Evolutionary conservation across 192 early-diverging fungal genomes (phyloP).

Genomic region (Radiomyces spectabilis): DNA sequence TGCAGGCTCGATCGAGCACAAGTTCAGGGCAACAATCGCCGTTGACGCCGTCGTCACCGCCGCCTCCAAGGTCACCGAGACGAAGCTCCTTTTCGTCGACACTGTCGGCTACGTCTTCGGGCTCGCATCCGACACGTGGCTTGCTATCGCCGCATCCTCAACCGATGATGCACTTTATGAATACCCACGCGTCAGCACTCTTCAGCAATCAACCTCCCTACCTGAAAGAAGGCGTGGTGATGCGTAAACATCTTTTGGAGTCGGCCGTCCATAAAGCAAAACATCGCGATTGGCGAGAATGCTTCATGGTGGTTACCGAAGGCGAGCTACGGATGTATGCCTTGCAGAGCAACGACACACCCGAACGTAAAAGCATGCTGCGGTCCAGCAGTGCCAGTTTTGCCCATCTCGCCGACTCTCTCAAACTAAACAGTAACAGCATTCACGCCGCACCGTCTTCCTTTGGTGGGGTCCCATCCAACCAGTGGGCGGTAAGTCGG

Average conservation of each 20-base stretch:
- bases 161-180: constrained; percentile 5
- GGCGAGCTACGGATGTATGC: constrained; percentile 82
- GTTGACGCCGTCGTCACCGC: background rate
- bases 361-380: constrained; percentile 11
- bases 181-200: background rate
- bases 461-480: background rate
- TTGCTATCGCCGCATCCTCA: background rate
- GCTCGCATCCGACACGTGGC: background rate
- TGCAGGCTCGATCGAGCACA: constrained; percentile 12
- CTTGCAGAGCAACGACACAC: constrained; percentile 46
- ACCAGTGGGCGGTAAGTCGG: constrained; percentile 3
- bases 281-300: constrained; percentile 81
- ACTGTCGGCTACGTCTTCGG: constrained; percentile 4
- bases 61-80: background rate
- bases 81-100: constrained; percentile 22
- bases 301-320: constrained; percentile 63
- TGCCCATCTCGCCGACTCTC: constrained; percentile 15
- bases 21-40: background rate
- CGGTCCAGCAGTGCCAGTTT: constrained; percentile 17
- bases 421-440: constrained; percentile 4
- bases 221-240: constrained; percentile 68
- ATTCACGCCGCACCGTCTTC: too few species aligned
- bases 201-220: constrained; percentile 27
- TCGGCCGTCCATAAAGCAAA: constrained; percentile 69
- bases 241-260: constrained; percentile 83